Percentiles rank a stretch among this genome's conserved stretches.
Evolutionary conservation across 345 rosid species (phyloP).

Genomic region (Eucalyptus polyanthemos): DNA sequence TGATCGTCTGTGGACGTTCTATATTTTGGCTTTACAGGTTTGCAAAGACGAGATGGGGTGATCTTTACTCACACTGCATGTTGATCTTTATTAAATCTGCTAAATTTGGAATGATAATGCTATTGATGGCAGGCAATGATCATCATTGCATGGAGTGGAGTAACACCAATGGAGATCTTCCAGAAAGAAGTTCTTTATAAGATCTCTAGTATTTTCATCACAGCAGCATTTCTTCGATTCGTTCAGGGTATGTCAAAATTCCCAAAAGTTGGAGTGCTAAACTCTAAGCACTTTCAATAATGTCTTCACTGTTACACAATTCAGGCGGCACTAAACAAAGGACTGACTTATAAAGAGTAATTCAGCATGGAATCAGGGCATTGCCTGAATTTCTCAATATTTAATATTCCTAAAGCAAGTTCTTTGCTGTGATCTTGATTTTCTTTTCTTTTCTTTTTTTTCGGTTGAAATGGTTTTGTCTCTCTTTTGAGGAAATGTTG

Average conservation of each 20-base stretch:
- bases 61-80: not conserved
- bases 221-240: slow-evolving; percentile 84
- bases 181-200: slow-evolving; percentile 54
- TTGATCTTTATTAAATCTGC: not conserved
- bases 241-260: slow-evolving; percentile 55
- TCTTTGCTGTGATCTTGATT: not conserved
- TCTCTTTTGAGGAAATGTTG: not conserved
- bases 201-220: slow-evolving; percentile 85
- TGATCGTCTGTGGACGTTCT: slow-evolving; percentile 94
- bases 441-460: not conserved
- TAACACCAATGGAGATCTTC: slow-evolving; percentile 38
- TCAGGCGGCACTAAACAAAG: not conserved
- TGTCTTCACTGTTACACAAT: not conserved
- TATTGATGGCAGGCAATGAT: slow-evolving; percentile 54
- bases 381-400: not conserved
- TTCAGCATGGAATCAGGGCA: not conserved
- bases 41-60: not conserved
- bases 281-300: not conserved
- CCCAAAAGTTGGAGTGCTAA: not conserved
- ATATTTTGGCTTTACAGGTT: slow-evolving; percentile 83
- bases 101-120: not conserved
- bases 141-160: slow-evolving; percentile 70
- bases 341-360: not conserved
- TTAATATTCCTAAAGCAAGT: not conserved
- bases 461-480: not conserved